Conservation (phyloP, 225 moss, liverwort and hornwort genomes). For the Anthoceros angustus region DNA sequence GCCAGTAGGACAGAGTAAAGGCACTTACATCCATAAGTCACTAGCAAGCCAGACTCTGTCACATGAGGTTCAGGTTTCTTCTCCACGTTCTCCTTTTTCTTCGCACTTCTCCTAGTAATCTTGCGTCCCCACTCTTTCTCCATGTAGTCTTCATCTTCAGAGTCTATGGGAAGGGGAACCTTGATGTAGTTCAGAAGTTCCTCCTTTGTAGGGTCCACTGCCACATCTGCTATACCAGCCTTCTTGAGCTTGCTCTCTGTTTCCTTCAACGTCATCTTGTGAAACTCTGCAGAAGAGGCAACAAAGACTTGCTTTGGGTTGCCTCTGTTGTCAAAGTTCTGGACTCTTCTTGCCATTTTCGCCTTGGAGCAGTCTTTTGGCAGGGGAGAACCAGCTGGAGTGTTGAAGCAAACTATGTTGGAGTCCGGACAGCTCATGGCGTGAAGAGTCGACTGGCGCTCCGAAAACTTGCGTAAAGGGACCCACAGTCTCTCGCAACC, state of each 20-base stretch:
- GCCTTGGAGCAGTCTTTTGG: background rate
- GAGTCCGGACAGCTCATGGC: background rate
- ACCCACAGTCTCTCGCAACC: no score
- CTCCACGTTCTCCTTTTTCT: background rate
- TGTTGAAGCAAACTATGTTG: background rate
- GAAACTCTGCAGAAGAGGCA: background rate
- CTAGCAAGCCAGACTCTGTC: background rate
- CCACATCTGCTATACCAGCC: no score
- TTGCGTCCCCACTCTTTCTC: background rate
- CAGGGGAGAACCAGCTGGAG: background rate
- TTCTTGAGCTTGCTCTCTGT: background rate
- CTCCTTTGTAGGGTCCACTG: no score
- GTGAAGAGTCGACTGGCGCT: background rate
- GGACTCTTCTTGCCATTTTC: background rate
- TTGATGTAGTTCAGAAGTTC: no score
- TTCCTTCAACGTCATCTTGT: background rate
- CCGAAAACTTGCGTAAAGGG: background rate
- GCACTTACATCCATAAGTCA: background rate
- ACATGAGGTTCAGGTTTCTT: background rate
- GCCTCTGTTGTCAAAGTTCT: background rate
- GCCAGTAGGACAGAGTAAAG: background rate
- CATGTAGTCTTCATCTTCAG: background rate
- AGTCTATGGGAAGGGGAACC: background rate
- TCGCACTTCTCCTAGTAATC: background rate
- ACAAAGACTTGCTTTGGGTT: background rate